phyloP scores from a whole-genome alignment of 2,329 filamentous ascomycete species.

The Periconia sp. region DNA sequence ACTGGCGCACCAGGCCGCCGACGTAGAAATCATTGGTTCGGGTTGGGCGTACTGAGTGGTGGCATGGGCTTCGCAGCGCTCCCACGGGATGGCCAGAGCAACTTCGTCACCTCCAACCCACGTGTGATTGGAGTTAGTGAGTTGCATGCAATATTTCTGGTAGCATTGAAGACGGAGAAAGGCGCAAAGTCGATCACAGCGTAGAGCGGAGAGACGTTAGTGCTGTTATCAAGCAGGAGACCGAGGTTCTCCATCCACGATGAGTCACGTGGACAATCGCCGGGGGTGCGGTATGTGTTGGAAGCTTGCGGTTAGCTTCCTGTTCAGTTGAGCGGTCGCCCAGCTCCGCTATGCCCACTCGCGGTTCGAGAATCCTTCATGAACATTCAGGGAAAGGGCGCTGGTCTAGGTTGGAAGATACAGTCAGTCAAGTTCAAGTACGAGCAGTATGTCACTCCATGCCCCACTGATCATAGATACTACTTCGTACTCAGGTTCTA shows the following conservation, averaged over 20 bases:
- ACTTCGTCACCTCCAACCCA: slow-evolving; percentile 75
- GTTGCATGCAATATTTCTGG: not conserved
- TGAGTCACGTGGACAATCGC: slow-evolving; percentile 48
- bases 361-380: not conserved
- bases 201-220: slow-evolving; percentile 69
- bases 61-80: slow-evolving; percentile 49
- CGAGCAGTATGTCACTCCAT: too few species aligned
- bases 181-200: slow-evolving; percentile 52
- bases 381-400: not conserved
- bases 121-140: slow-evolving; percentile 55
- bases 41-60: slow-evolving; percentile 73
- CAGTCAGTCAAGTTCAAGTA: too few species aligned
- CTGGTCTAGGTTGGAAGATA: too few species aligned
- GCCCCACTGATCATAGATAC: too few species aligned
- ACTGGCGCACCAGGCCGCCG: slow-evolving; percentile 73
- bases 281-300: slow-evolving; percentile 12
- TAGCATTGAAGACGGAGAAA: not conserved
- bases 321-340: not conserved
- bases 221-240: slow-evolving; percentile 44
- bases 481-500: too few species aligned
- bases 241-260: slow-evolving; percentile 45
- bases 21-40: slow-evolving; percentile 67
- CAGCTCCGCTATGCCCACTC: not conserved
- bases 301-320: not conserved
- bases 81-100: slow-evolving; percentile 56